Conservation (phyloP, 768 basidiomycete species). For the Thelephora ganbajun region DNA sequence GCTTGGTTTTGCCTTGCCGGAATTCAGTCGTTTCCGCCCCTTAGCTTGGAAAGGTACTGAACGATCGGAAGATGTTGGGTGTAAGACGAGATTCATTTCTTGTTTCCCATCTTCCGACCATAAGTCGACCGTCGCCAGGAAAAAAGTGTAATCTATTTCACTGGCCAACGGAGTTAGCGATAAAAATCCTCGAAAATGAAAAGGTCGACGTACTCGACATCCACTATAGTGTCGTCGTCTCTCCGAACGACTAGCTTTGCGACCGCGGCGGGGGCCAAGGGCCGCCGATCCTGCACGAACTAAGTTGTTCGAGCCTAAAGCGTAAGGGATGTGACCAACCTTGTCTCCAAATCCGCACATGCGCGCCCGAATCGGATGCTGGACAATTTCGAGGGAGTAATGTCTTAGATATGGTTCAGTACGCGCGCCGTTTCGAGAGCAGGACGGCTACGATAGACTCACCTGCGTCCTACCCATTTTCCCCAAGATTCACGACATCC, state of each 20-base stretch:
- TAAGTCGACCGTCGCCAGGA: slow-evolving; percentile 84
- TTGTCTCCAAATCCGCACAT: slow-evolving; percentile 98
- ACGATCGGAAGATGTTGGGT: slow-evolving; percentile 69
- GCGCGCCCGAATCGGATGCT: slow-evolving; percentile 80
- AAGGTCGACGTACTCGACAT: slow-evolving; percentile 51
- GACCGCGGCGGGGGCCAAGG: slow-evolving; percentile 81
- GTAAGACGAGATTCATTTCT: slow-evolving; percentile 82
- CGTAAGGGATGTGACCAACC: slow-evolving; percentile 27
- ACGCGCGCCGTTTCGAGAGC: not conserved
- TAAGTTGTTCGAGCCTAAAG: slow-evolving; percentile 5
- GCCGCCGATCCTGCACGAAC: slow-evolving; percentile 66
- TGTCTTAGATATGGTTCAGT: slow-evolving; percentile 28
- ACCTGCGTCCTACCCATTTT: slow-evolving; percentile 54
- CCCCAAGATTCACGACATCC: slow-evolving; percentile 54
- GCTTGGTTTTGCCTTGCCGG: slow-evolving; percentile 1
- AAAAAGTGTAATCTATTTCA: slow-evolving; percentile 76
- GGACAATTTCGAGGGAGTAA: slow-evolving; percentile 75
- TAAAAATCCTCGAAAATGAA: not conserved
- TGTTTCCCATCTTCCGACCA: slow-evolving; percentile 75
- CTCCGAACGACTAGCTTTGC: slow-evolving; percentile 68
- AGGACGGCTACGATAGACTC: slow-evolving; percentile 12
- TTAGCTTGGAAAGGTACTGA: slow-evolving; percentile 37
- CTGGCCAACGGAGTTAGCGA: slow-evolving; percentile 23
- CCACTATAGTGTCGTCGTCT: slow-evolving; percentile 51
- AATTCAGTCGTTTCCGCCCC: slow-evolving; percentile 14